Conservation (phyloP, 1,139 yeast species). For the Eremothecium coryli region DNA sequence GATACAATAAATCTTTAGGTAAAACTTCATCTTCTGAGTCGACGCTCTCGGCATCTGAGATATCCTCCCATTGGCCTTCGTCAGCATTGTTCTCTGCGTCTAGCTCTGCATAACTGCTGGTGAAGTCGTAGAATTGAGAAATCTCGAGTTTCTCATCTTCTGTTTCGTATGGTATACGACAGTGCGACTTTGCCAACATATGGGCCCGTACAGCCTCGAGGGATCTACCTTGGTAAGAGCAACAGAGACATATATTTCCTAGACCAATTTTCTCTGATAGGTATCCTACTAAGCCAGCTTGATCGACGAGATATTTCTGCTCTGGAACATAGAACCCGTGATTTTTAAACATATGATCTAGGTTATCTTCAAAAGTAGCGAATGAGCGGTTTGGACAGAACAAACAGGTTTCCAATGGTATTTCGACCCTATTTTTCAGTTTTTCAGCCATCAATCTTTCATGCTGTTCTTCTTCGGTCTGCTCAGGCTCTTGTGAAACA, state of each 20-base stretch:
- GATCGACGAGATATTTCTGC: conserved; percentile 55
- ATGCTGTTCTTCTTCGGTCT: conserved; percentile 14
- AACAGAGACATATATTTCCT: conserved; percentile 81
- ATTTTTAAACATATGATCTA: conserved; percentile 61
- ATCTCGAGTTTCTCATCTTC: conserved; percentile 82
- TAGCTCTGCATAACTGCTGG: conserved; percentile 43
- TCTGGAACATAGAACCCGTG: conserved; percentile 91
- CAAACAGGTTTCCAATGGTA: conserved; percentile 67
- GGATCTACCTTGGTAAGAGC: conserved; percentile 78
- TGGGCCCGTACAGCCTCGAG: conserved; percentile 88
- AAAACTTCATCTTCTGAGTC: conserved; percentile 44
- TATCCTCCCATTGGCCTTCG: conserved; percentile 35
- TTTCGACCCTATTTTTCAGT: conserved; percentile 51
- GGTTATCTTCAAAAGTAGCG: conserved; percentile 47
- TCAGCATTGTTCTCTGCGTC: conserved; percentile 20
- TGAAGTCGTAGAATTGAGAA: conserved; percentile 84
- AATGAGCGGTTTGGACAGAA: conserved; percentile 55
- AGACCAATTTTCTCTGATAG: conserved; percentile 86
- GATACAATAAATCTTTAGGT: conserved; percentile 40
- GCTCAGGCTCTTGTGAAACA: conserved; percentile 8
- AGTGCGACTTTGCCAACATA: conserved; percentile 80
- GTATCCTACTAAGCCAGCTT: conserved; percentile 65
- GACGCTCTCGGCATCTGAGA: conserved; percentile 37
- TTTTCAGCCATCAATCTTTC: conserved; percentile 49
- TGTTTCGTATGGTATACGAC: conserved; percentile 79